A percentile compares a stretch with the other conserved stretches of the same genome.
Evolutionary conservation across 345 rosid species (phyloP).

Genomic region (Euphorbia lathyris): DNA sequence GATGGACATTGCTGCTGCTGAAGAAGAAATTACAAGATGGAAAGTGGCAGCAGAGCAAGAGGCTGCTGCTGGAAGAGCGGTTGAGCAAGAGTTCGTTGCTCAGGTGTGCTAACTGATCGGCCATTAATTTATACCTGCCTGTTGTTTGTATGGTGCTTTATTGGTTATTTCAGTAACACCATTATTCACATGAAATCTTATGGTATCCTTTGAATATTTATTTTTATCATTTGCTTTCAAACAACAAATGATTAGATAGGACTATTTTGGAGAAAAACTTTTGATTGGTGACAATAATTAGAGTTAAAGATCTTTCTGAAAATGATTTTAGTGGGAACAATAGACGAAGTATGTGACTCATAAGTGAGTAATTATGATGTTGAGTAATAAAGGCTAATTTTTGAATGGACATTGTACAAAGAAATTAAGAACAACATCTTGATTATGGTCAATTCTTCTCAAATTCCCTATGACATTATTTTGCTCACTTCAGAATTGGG

Average conservation of each 20-base stretch:
- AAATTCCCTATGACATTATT: not conserved
- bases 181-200: not conserved
- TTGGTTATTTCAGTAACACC: not conserved
- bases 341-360: not conserved
- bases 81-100: slow-evolving; percentile 71
- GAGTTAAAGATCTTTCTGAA: not conserved
- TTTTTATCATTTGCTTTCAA: not conserved
- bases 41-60: slow-evolving; percentile 98
- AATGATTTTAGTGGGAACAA: not conserved
- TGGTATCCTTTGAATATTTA: not conserved
- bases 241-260: not conserved
- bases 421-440: not conserved
- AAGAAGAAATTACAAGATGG: slow-evolving; percentile 98
- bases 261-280: not conserved
- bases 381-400: not conserved
- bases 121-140: not conserved
- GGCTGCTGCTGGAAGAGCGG: slow-evolving; percentile 95
- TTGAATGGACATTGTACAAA: not conserved
- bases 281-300: not conserved
- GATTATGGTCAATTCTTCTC: not conserved
- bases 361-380: not conserved
- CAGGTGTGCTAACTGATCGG: slow-evolving; percentile 45
- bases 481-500: not conserved
- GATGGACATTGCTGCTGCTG: slow-evolving; percentile 95
- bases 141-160: not conserved